These are phyloP conservation scores for Suillus fuscotomentosus DNA, from an alignment of 768 basidiomycete genomes.

Conservation along the genomic window DNA sequence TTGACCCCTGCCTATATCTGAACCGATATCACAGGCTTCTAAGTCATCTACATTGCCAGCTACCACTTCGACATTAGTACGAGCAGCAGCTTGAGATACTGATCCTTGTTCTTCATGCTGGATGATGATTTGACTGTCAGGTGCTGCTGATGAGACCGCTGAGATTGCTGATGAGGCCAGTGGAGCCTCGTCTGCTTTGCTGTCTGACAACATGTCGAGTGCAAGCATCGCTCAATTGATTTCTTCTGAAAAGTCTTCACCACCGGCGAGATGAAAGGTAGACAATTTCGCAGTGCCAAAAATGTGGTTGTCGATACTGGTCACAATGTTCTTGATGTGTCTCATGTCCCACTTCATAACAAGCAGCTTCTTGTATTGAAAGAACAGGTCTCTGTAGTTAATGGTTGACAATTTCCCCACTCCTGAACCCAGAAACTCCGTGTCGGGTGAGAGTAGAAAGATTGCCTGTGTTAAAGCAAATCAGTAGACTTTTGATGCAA, in stretches of 20 bases:
- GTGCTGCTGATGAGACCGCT: not conserved
- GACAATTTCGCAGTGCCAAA: not conserved
- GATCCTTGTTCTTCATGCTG: not conserved
- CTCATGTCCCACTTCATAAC: not conserved
- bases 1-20: not conserved
- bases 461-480: not conserved
- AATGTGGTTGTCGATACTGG: not conserved
- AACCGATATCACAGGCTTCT: too few species aligned
- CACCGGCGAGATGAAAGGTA: not conserved
- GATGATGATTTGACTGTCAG: not conserved
- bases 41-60: too few species aligned
- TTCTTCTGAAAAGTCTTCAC: not conserved
- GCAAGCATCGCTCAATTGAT: not conserved
- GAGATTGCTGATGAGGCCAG: not conserved
- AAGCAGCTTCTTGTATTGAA: constrained; percentile 3
- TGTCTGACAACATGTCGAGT: not conserved
- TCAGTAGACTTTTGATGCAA: not conserved
- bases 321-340: not conserved
- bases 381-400: not conserved
- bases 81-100: not conserved
- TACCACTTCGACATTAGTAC: not conserved
- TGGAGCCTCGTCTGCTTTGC: not conserved
- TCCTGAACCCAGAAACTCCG: not conserved
- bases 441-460: constrained; percentile 1
- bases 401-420: not conserved